phyloP scores from a whole-genome alignment of 2,329 filamentous ascomycete genomes.

The Keithomyces neogunnii region DNA sequence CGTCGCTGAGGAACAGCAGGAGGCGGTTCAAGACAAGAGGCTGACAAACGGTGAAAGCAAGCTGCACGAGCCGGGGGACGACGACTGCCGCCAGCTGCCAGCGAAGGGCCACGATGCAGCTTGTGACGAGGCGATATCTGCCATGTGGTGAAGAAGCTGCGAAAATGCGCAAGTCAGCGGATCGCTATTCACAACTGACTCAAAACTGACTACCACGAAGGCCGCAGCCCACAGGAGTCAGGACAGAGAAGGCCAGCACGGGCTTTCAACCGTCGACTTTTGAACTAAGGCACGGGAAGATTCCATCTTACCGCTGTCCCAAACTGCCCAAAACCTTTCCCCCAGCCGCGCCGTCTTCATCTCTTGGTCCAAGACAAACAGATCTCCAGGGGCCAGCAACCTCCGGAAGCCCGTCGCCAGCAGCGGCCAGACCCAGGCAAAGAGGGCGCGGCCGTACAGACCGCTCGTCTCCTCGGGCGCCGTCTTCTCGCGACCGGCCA shows the following conservation, averaged over 20 bases:
- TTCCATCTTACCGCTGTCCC: constrained; percentile 13
- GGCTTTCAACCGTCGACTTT: too few relatives aligned
- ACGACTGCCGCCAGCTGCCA: constrained; percentile 21
- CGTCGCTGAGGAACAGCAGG: constrained; percentile 21
- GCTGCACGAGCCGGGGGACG: constrained; percentile 21
- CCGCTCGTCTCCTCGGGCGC: constrained; percentile 22
- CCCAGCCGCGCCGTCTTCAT: constrained; percentile 22
- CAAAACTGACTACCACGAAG: too few relatives aligned
- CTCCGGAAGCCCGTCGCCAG: constrained; percentile 25
- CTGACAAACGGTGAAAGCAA: constrained; percentile 28
- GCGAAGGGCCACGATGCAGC: constrained; percentile 19
- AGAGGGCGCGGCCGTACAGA: constrained; percentile 27
- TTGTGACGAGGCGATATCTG: constrained; percentile 12
- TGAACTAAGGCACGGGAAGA: not conserved
- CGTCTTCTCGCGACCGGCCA: not conserved
- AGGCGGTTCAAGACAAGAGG: constrained; percentile 26
- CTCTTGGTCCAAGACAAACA: constrained; percentile 25
- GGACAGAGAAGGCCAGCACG: too few relatives aligned
- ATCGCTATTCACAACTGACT: too few relatives aligned
- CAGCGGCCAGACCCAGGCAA: constrained; percentile 30
- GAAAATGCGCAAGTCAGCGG: too few relatives aligned
- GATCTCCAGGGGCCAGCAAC: constrained; percentile 24
- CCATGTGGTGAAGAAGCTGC: not conserved
- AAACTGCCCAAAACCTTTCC: constrained; percentile 21
- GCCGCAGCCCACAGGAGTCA: too few relatives aligned